These are phyloP conservation scores for Sporothrix sp. DNA, from an alignment of 2,329 filamentous ascomycete genomes.

Conservation along the genomic window DNA sequence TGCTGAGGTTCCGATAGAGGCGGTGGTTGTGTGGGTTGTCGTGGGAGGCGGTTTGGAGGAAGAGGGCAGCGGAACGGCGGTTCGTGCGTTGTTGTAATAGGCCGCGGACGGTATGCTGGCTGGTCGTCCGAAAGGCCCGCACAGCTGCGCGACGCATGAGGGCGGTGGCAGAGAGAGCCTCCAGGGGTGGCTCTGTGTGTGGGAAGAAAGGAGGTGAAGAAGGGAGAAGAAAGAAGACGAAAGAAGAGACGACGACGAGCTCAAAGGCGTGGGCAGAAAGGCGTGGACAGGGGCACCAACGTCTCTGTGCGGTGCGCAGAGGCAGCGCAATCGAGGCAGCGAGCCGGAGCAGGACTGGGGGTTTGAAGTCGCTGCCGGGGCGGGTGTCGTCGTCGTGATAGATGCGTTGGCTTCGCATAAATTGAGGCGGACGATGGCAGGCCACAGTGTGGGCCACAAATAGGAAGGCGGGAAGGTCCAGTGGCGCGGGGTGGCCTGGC, in stretches of 20 bases:
- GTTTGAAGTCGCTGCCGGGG: too few species aligned
- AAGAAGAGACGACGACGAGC: not conserved
- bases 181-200: not conserved
- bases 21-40: conserved; percentile 4
- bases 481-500: not conserved
- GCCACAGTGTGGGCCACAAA: too few species aligned
- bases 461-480: conserved; percentile 2
- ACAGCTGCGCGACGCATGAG: conserved; percentile 66
- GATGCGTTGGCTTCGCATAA: too few species aligned
- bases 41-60: conserved; percentile 16
- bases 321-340: too few species aligned
- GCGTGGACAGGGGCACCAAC: too few species aligned
- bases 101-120: conserved; percentile 53
- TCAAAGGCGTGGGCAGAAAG: too few species aligned
- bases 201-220: not conserved
- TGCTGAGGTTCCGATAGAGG: conserved; percentile 1
- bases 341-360: too few species aligned
- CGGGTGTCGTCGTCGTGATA: too few species aligned
- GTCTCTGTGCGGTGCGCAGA: too few species aligned
- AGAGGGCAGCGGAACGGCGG: conserved; percentile 28
- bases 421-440: too few species aligned
- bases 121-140: conserved; percentile 58
- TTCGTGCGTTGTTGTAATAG: conserved; percentile 37
- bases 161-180: not conserved
- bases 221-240: not conserved